Conservation (phyloP, 2,329 filamentous ascomycete genomes). For the Dothistroma pini region DNA sequence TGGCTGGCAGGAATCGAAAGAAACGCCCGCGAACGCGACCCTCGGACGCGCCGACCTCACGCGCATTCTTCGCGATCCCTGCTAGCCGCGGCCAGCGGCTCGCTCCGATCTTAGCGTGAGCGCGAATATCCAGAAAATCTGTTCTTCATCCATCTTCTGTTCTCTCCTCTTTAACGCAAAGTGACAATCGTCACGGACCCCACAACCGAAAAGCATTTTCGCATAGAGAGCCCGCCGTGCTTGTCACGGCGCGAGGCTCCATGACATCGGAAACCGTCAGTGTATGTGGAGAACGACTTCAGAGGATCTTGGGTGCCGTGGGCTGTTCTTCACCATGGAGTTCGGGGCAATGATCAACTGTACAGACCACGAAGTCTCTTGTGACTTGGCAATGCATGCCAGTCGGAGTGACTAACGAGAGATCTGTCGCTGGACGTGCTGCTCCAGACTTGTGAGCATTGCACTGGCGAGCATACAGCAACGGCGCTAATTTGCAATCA, state of each 20-base stretch:
- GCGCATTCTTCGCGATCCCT: not conserved
- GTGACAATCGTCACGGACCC: conserved; percentile 21
- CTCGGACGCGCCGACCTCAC: no score
- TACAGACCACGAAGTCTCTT: conserved; percentile 23
- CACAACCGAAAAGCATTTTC: conserved; percentile 41
- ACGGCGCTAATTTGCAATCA: conserved; percentile 38
- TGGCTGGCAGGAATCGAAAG: not conserved
- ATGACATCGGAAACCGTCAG: conserved; percentile 41
- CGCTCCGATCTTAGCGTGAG: not conserved
- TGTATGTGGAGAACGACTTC: conserved; percentile 36
- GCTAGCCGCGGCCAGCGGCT: not conserved
- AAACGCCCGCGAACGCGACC: not conserved
- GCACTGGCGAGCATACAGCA: no score
- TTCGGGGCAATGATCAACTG: conserved; percentile 40
- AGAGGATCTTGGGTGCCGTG: conserved; percentile 40
- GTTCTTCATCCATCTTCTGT: conserved; percentile 3
- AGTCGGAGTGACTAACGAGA: not conserved
- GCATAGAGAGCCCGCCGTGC: conserved; percentile 36
- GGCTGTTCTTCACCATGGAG: conserved; percentile 33
- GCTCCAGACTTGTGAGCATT: not conserved
- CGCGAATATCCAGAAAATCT: conserved; percentile 9
- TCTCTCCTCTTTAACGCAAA: conserved; percentile 35
- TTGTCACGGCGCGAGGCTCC: conserved; percentile 34
- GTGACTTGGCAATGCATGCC: not conserved
- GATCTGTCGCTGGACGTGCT: not conserved